Evolutionary conservation across 139 green algal species (phyloP), one percentile per base, ranked within the genome.

Genomic region (Ettlia oleoabundans): DNA sequence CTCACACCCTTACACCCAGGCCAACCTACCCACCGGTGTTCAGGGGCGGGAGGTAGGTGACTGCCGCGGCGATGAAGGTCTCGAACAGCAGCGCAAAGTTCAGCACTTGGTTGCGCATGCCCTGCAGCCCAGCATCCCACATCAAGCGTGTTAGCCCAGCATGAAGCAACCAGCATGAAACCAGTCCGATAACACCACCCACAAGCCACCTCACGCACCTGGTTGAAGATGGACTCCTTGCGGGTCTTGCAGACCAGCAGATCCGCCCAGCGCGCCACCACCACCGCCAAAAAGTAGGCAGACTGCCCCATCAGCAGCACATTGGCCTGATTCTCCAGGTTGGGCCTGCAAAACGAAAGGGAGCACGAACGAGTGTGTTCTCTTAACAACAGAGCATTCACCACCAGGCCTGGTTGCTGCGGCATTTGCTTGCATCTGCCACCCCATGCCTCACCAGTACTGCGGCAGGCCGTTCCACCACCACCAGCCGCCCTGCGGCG

Each of bases 181-280:
- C 62, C 62, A 69, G 62, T 32, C 26, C 28, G 24, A 38, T n/a
- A n/a, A n/a, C n/a, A n/a, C n/a, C n/a, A n/a, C n/a, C n/a, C n/a
- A n/a, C n/a, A n/a, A n/a, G n/a, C 68, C 28, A 1, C 26, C 22
- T 7, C 21, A 5, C 55, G 3, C 75, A 81, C 88, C 73, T 90
- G 84, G 52, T 82, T 72, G 72, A 92, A 91, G 67, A 96, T 58
- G 28, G 90, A 92, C 69, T 96, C 85, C 69, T 92, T 93, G 71
- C 93, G 89, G 15, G 92, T 96, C 90, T 96, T 96, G 88, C 76
- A 87, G 42, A 96, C 88, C 3, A 96, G 71, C 53, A 96, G 84
- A 74, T 95, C 92, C 10, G 84, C 87, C 75, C 87, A 90, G 93
- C 83, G 92, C 70, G 51, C 83, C 86, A 73, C 80, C 41, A 96